Evolutionary conservation across 2,329 filamentous ascomycete species (phyloP), one percentile per base, ranked within the genome.

Genomic region (Fusarium oxysporum): DNA sequence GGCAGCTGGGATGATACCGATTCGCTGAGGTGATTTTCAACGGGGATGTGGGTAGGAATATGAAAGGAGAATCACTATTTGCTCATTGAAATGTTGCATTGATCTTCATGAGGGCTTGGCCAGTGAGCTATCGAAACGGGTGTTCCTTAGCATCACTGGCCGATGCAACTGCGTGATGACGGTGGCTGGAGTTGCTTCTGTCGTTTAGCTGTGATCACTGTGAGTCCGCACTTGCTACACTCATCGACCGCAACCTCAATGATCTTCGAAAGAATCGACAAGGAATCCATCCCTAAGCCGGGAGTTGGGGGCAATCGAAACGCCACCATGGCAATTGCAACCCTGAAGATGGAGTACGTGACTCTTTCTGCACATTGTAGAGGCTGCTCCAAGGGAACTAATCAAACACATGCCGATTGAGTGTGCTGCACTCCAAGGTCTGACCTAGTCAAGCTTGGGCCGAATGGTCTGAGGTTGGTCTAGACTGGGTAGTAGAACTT

Each of bases 1-100:
- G 44, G 64, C 33, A 50, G 45, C 45, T 69, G 65, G 66, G 16
- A 21, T 58, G 40, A 57, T 69, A 69, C 66, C 65, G 65, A 69
- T 69, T 69, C 66, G 66, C 51, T 65, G 38, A 63, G 35, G 21
- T 43, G 58, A 65, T 51, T 28, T 57, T 43, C 17, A 35, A 40
- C 13, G 19, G 37, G n/a, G 47, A n/a, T 50, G 45, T 41, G 14
- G 48, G 44, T 25, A 25, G 48, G 44, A 32, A 57, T 25, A 35
- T 14, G 44, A 35, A 50, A 44, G 65, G 21, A 68, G 23, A 40
- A 38, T 14, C 37, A 40, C 19, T 33, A 62, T 44, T 66, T 38
- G 62, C 21, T 33, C 43, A 11, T 21, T 23, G n/a, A 30, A 14
- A 35, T 44, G 41, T 12, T 37, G 64, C 48, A 56, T 47, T 25